A percentile compares a stretch with the other conserved stretches of the same genome.
Evolutionary conservation across 202 grass and related monocot genomes (phyloP).

Genomic region (Carex sylvatica): DNA sequence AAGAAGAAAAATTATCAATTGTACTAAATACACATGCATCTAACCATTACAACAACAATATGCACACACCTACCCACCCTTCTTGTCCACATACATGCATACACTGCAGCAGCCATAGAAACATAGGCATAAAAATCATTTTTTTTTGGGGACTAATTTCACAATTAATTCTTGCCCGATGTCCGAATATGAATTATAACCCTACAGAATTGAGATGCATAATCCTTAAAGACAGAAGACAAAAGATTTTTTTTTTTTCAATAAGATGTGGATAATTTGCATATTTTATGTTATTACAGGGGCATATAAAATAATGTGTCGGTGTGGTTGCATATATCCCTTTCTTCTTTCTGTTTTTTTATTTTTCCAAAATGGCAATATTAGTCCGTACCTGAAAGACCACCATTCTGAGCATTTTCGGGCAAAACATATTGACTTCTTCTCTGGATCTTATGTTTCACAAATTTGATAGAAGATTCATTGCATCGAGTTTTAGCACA

Average conservation of each 20-base stretch:
- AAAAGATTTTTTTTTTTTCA: neutral
- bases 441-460: constrained; percentile 50
- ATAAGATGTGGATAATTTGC: neutral
- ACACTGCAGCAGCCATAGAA: neutral
- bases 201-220: neutral
- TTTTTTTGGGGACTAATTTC: neutral
- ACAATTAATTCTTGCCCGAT: neutral
- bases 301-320: neutral
- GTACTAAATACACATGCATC: neutral
- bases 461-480: constrained; percentile 49
- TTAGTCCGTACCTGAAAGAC: neutral
- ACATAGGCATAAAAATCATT: neutral
- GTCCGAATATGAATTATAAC: constrained; percentile 7
- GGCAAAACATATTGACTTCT: constrained; percentile 43
- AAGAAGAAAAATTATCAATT: neutral
- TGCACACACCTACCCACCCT: neutral
- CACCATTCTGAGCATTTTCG: constrained; percentile 37
- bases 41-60: neutral
- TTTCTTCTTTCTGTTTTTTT: neutral
- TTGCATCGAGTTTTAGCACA: constrained; percentile 30
- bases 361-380: neutral
- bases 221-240: neutral
- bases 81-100: neutral
- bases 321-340: neutral
- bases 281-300: neutral